Percentiles rank a stretch among this genome's conserved stretches.
Conservation (phyloP, 2,329 filamentous ascomycete genomes). For the Fusarium scirpi region DNA sequence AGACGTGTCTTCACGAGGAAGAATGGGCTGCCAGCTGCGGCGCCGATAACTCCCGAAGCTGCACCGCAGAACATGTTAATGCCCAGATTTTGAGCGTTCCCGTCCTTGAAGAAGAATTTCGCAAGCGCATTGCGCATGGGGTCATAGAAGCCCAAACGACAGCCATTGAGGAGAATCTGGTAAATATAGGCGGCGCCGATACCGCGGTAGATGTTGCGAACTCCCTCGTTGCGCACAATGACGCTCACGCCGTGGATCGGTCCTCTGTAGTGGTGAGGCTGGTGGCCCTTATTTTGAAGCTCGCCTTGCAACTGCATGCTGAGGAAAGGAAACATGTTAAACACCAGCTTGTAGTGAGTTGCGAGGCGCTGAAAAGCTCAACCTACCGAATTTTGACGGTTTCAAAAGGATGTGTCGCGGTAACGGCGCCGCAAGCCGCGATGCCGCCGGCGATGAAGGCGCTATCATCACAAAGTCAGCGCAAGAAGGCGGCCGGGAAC, state of each 20-base stretch:
- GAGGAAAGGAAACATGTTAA: slow-evolving; percentile 12
- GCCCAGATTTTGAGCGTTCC: slow-evolving; percentile 82
- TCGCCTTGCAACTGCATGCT: slow-evolving; percentile 97
- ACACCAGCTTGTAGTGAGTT: background rate
- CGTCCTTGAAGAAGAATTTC: slow-evolving; percentile 76
- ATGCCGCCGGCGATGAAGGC: slow-evolving; percentile 97
- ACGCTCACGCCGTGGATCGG: slow-evolving; percentile 91
- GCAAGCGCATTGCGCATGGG: slow-evolving; percentile 83
- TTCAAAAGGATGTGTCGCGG: slow-evolving; percentile 97
- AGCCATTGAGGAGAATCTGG: slow-evolving; percentile 96
- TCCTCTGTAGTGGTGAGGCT: slow-evolving; percentile 88
- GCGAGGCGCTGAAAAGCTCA: slow-evolving; percentile 14
- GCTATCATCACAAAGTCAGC: slow-evolving; percentile 55
- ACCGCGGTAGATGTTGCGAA: slow-evolving; percentile 87
- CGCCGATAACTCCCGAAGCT: slow-evolving; percentile 87
- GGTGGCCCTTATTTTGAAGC: slow-evolving; percentile 85
- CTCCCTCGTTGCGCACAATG: slow-evolving; percentile 90
- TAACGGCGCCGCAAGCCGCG: slow-evolving; percentile 96
- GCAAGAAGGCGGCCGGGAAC: background rate
- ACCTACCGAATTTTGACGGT: slow-evolving; percentile 95
- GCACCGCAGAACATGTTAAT: slow-evolving; percentile 97
- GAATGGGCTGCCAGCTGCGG: slow-evolving; percentile 93
- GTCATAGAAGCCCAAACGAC: slow-evolving; percentile 97
- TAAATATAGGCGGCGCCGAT: slow-evolving; percentile 95
- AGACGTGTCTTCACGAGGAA: slow-evolving; percentile 97